Evolutionary conservation across 192 early-diverging fungal species (phyloP).

Genomic region (Backusella psychrophila): DNA sequence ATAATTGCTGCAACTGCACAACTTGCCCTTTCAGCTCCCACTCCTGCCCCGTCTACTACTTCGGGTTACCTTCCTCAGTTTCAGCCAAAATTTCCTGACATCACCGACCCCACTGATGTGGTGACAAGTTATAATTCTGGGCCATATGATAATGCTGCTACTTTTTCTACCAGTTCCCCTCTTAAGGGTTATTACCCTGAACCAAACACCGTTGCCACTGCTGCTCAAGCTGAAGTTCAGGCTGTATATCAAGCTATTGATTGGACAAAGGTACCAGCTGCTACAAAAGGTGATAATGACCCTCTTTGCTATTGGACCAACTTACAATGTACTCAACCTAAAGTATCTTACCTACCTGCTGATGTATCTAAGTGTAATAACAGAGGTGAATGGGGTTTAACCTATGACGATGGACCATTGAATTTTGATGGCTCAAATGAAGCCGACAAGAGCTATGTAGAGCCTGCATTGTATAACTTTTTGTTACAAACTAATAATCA

Average conservation of each 20-base stretch:
- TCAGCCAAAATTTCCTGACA: conserved; percentile 16
- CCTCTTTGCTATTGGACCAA: conserved; percentile 19
- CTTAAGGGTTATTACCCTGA: conserved; percentile 26
- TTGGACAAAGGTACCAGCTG: conserved; percentile 23
- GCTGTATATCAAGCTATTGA: conserved; percentile 22
- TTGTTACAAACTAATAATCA: conserved; percentile 33
- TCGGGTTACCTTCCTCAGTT: conserved; percentile 11
- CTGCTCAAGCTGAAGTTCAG: conserved; percentile 25
- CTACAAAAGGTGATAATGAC: conserved; percentile 1
- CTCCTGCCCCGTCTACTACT: not conserved
- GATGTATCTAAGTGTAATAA: conserved; percentile 28
- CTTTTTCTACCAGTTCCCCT: not conserved
- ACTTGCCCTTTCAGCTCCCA: not conserved
- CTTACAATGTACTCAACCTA: conserved; percentile 7
- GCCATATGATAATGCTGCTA: conserved; percentile 5
- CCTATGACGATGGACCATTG: conserved; percentile 45
- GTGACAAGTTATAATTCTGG: conserved; percentile 9
- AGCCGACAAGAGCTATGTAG: conserved; percentile 15
- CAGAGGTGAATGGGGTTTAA: conserved; percentile 38
- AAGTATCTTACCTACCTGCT: conserved; percentile 15
- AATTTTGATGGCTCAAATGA: not conserved
- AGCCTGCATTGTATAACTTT: conserved; percentile 31
- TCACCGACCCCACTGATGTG: conserved; percentile 16
- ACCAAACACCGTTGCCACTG: conserved; percentile 14
- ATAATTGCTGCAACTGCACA: not conserved